These are phyloP conservation scores for Cladophialophora bantiana DNA, from an alignment of 2,329 filamentous ascomycete species.

Conservation along the genomic window DNA sequence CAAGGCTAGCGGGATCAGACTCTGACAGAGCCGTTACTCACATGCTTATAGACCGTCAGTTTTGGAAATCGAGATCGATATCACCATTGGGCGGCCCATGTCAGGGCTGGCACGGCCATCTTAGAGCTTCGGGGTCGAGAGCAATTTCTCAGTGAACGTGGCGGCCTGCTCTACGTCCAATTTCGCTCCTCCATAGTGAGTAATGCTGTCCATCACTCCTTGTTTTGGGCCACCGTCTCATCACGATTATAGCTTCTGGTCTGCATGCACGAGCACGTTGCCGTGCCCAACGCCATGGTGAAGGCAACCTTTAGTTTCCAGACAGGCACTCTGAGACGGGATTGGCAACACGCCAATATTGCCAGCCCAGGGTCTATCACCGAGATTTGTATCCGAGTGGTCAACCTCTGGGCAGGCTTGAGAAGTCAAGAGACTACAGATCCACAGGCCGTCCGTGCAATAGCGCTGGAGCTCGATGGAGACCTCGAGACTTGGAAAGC, in stretches of 20 bases:
- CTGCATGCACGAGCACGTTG: slow-evolving; percentile 23
- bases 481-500: slow-evolving; percentile 23
- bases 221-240: not conserved
- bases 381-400: slow-evolving; percentile 24
- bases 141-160: slow-evolving; percentile 29
- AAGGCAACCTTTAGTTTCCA: slow-evolving; percentile 20
- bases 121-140: slow-evolving; percentile 35
- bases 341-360: slow-evolving; percentile 18
- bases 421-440: slow-evolving; percentile 6
- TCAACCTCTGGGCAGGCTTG: slow-evolving; percentile 24
- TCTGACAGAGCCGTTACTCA: not conserved
- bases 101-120: slow-evolving; percentile 33
- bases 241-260: slow-evolving; percentile 15
- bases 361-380: slow-evolving; percentile 25
- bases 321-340: slow-evolving; percentile 13
- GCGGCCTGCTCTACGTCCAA: slow-evolving; percentile 35
- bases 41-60: slow-evolving; percentile 13
- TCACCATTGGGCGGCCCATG: slow-evolving; percentile 28
- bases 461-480: slow-evolving; percentile 26
- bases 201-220: not conserved
- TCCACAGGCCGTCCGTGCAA: slow-evolving; percentile 2
- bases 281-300: slow-evolving; percentile 20
- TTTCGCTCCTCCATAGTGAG: slow-evolving; percentile 37
- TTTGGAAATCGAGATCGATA: slow-evolving; percentile 22
- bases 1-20: not conserved